These are phyloP conservation scores for Hypoxylon rickii DNA, from an alignment of 495 filamentous ascomycete genomes.

Conservation along the genomic window DNA sequence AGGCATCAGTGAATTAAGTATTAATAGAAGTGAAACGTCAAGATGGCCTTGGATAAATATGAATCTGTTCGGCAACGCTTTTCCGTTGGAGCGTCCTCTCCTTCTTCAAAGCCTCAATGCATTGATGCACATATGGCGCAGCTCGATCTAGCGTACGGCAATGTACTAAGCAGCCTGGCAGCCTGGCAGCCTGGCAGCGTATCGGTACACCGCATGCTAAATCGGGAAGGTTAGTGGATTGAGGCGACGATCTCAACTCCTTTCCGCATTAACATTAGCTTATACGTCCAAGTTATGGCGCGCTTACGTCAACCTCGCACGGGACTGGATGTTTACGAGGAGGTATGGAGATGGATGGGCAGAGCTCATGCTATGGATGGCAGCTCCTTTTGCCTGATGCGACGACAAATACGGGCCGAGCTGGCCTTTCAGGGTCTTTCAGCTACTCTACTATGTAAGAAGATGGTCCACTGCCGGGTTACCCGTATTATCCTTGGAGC, in stretches of 20 bases:
- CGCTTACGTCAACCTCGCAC: conserved; percentile 8
- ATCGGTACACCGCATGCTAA: not conserved
- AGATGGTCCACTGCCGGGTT: conserved; percentile 9
- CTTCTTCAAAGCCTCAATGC: no score
- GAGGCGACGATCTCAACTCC: not conserved
- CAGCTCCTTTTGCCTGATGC: conserved; percentile 15
- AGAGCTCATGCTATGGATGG: conserved; percentile 10
- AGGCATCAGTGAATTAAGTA: no score
- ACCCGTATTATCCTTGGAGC: conserved; percentile 14
- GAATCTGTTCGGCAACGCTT: no score
- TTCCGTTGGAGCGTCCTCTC: no score
- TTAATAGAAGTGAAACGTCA: no score
- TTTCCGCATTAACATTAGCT: not conserved
- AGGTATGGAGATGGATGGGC: conserved; percentile 3
- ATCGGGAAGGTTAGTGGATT: not conserved
- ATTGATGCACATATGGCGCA: no score
- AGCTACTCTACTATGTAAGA: no score
- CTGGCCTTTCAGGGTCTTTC: conserved; percentile 14
- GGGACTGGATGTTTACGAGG: not conserved
- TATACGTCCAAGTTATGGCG: not conserved
- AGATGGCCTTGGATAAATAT: no score
- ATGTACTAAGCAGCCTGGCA: no score
- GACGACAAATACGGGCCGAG: conserved; percentile 7
- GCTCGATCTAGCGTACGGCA: no score
- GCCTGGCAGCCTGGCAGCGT: not conserved